These are phyloP conservation scores for Starmerella stigmatis DNA, from an alignment of 805 yeast species.

Conservation along the genomic window DNA sequence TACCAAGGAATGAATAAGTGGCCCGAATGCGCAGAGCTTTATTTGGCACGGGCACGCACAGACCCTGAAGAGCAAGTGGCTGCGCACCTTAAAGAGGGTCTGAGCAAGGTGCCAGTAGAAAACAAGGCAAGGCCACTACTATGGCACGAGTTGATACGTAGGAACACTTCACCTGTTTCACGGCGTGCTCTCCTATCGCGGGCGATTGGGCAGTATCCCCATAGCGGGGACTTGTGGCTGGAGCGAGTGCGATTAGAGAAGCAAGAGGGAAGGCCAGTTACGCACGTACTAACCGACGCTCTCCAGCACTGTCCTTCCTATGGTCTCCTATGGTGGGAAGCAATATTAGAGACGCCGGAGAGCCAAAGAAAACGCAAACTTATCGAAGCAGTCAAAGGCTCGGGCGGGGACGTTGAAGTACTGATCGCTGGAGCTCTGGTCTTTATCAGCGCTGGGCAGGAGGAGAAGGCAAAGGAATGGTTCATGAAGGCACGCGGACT, in stretches of 20 bases:
- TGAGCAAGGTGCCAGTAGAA: neutral
- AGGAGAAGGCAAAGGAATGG: conserved; percentile 59
- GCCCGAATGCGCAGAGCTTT: conserved; percentile 6
- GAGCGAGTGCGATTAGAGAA: conserved; percentile 8
- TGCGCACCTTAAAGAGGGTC: neutral
- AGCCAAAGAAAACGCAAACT: conserved; percentile 47
- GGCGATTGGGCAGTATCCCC: conserved; percentile 7
- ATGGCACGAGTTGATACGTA: conserved; percentile 2
- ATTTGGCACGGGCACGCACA: neutral
- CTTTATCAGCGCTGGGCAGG: conserved; percentile 57
- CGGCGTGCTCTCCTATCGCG: conserved; percentile 15
- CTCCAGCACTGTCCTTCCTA: conserved; percentile 48
- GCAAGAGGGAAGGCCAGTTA: neutral
- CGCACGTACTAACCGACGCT: conserved; percentile 44
- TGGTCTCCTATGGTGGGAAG: conserved; percentile 55
- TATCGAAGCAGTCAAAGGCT: conserved; percentile 58
- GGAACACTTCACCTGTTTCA: neutral
- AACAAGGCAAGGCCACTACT: neutral
- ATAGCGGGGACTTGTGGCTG: conserved; percentile 15
- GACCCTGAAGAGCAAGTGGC: neutral
- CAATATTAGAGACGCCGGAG: conserved; percentile 38
- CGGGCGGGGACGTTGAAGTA: conserved; percentile 50
- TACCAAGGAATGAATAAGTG: conserved; percentile 1
- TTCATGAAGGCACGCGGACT: conserved; percentile 54
- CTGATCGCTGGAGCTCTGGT: conserved; percentile 54